Conservation (phyloP, 2,329 filamentous ascomycete species). For the Aureobasidium melanogenum region DNA sequence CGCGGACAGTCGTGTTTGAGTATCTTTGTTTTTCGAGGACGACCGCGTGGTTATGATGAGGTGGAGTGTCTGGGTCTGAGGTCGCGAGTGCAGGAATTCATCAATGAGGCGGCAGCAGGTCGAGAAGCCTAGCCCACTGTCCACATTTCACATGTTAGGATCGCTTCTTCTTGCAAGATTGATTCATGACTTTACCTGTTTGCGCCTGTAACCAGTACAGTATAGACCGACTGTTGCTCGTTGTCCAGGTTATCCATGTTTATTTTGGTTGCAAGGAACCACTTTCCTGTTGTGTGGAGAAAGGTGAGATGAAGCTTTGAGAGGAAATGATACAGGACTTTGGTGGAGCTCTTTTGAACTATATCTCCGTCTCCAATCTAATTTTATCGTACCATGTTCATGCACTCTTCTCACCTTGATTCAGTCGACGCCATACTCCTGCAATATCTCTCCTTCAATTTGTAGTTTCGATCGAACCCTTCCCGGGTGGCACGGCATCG, state of each 20-base stretch:
- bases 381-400: background rate
- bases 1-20: conserved; percentile 53
- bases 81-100: conserved; percentile 68
- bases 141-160: conserved; percentile 1
- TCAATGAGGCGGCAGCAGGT: conserved; percentile 80
- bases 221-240: conserved; percentile 23
- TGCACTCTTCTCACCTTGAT: background rate
- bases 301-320: background rate
- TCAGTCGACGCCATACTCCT: background rate
- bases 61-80: conserved; percentile 60
- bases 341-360: background rate
- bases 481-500: background rate
- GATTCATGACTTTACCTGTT: conserved; percentile 57
- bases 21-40: conserved; percentile 62
- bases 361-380: background rate
- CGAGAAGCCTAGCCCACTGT: conserved; percentile 76
- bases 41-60: conserved; percentile 79
- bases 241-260: background rate
- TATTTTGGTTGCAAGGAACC: background rate
- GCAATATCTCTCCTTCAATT: background rate
- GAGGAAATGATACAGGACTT: background rate
- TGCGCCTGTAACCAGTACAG: conserved; percentile 70
- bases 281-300: background rate
- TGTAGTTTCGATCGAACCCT: background rate
- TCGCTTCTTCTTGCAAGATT: background rate